Evolutionary conservation across 2,329 filamentous ascomycete species (phyloP).

Genomic region (Clarireedia paspali): DNA sequence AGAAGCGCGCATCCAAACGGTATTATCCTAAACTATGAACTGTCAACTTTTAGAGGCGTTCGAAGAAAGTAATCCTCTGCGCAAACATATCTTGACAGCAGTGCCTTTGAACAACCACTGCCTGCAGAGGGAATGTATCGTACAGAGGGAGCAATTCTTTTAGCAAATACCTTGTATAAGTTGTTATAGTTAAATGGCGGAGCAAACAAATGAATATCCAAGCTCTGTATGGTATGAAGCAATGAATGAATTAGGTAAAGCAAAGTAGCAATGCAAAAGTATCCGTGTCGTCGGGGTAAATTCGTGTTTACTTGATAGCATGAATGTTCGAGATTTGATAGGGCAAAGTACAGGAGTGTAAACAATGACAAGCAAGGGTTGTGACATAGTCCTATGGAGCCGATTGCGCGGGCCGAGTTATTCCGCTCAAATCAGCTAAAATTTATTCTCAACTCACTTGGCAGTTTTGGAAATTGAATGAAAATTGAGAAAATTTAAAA

Average conservation of each 20-base stretch:
- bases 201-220: too few relatives aligned
- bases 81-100: too few relatives aligned
- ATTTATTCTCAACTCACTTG: neutral
- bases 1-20: slow-evolving; percentile 4
- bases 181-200: too few relatives aligned
- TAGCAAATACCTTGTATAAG: slow-evolving; percentile 4
- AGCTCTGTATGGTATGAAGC: neutral
- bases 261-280: slow-evolving; percentile 1
- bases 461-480: too few relatives aligned
- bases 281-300: neutral
- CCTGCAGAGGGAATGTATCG: too few relatives aligned
- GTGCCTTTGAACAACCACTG: too few relatives aligned
- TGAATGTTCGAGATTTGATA: neutral
- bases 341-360: neutral
- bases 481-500: neutral
- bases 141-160: neutral
- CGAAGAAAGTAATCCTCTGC: too few relatives aligned
- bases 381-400: neutral
- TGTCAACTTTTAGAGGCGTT: neutral
- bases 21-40: neutral
- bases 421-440: neutral
- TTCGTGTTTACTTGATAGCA: neutral
- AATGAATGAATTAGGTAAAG: neutral
- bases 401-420: neutral
- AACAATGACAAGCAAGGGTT: slow-evolving; percentile 4